These are phyloP conservation scores for Paecilomyces sp. DNA, from an alignment of 2,329 filamentous ascomycete genomes.

Conservation along the genomic window DNA sequence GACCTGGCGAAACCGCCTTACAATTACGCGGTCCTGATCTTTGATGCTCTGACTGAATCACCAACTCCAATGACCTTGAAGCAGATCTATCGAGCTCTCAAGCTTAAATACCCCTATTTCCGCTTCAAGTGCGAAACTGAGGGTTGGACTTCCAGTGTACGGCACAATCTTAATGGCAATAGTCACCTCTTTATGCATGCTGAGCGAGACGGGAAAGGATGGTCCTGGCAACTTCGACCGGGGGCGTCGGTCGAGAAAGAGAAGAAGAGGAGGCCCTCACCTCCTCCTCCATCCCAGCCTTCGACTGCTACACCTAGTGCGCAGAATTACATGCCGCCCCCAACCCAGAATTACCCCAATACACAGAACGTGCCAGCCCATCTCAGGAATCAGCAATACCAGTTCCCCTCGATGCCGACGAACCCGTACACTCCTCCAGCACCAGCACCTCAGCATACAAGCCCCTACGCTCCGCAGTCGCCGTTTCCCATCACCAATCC, in stretches of 20 bases:
- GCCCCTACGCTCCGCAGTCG: conserved; percentile 15
- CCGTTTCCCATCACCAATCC: conserved; percentile 28
- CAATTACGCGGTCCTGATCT: conserved; percentile 58
- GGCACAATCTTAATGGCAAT: conserved; percentile 56
- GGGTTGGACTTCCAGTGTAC: conserved; percentile 61
- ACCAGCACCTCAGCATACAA: conserved; percentile 16
- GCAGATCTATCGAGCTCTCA: conserved; percentile 59
- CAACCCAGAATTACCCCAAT: conserved; percentile 23
- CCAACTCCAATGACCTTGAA: conserved; percentile 55
- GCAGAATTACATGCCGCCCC: conserved; percentile 29
- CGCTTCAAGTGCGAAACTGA: conserved; percentile 56
- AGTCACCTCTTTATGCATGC: conserved; percentile 53
- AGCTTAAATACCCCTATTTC: conserved; percentile 56
- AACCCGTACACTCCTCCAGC: conserved; percentile 24
- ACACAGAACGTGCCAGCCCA: conserved; percentile 19
- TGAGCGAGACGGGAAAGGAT: conserved; percentile 56
- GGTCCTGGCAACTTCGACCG: conserved; percentile 55
- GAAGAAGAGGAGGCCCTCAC: conserved; percentile 43
- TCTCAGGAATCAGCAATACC: conserved; percentile 29
- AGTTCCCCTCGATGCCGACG: conserved; percentile 28
- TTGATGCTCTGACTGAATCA: conserved; percentile 54
- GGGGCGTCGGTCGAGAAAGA: conserved; percentile 55
- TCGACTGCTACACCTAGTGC: conserved; percentile 17
- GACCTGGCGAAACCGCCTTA: conserved; percentile 55
- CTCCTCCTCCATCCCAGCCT: conserved; percentile 27